Evolutionary conservation across 2,329 filamentous ascomycete species (phyloP), one percentile per base, ranked within the genome.

Genomic region (Celoporthe dispersa): DNA sequence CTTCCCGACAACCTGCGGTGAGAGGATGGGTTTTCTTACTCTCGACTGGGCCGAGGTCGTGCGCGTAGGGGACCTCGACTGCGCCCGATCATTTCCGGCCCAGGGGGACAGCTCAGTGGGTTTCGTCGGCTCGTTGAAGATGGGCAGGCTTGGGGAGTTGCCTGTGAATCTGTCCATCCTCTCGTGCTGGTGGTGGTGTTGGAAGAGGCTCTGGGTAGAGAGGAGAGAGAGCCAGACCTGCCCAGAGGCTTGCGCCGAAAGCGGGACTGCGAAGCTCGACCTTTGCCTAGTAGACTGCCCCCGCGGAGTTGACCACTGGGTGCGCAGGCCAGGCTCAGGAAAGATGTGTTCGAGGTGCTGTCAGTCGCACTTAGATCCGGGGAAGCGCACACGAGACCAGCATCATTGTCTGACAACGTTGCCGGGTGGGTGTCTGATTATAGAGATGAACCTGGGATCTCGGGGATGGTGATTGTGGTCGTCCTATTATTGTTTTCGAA

Each of bases 11-110:
- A 19, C 68, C 16, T 63, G 28, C 60, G 33, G 51, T 11, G 31
- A 60, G 25, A 59, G 41, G 68, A 44, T 62, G 61, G 68, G 53
- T 57, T 62, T 68, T 70, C 82, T 79, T 80, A 88, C 87, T 75
- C 85, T 83, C 74, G 86, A 87, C 76, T 88, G 85, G 57, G 85
- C 83, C 55, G 87, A 88, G 8, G 85, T 87, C 9, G 85, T 85
- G 70, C 86, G 81, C 64, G 76, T 76, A 65, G 76, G 73, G 19
- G 67, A 77, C 53, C 73, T 75, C 6, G 81, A 77, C 71, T 78
- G 78, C 41, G 81, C 77, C 60, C 78, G 77, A 64, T 80, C 78
- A 25, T 73, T 67, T 22, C 78, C 78, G 28, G 77, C 73, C 71
- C 71, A 72, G n/a, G 71, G 67, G 35, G 69, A 61, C n/a, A 72